phyloP scores from a whole-genome alignment of 345 rosid genomes.

The Murraya paniculata region DNA sequence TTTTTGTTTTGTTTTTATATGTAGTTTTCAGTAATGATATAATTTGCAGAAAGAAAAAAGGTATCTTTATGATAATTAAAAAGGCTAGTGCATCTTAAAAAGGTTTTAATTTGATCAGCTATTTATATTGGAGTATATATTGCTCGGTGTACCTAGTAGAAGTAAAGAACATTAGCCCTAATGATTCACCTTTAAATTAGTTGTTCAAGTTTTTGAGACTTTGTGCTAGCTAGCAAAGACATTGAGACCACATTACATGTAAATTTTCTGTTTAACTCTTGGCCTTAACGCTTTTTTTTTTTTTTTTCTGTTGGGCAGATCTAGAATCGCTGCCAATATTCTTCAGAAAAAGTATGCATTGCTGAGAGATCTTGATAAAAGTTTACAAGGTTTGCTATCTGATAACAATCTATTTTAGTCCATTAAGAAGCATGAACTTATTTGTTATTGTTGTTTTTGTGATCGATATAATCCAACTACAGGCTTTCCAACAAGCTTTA shows the following conservation, averaged over 20 bases:
- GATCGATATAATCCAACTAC: not conserved
- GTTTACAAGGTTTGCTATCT: conserved; percentile 65
- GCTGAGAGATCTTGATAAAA: conserved; percentile 79
- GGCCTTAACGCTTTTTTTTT: not conserved
- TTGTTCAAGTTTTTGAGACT: not conserved
- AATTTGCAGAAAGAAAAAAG: not conserved
- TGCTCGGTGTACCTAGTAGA: no score
- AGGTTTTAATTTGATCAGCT: not conserved
- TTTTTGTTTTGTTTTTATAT: not conserved
- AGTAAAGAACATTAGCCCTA: not conserved
- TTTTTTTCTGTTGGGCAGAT: conserved; percentile 47
- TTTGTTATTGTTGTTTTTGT: not conserved
- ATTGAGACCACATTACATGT: not conserved
- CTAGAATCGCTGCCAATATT: conserved; percentile 67
- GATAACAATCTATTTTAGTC: no score
- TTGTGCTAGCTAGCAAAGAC: not conserved
- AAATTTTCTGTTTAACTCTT: not conserved
- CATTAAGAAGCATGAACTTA: not conserved
- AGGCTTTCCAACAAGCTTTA: not conserved
- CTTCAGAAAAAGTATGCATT: conserved; percentile 85
- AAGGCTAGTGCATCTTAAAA: not conserved
- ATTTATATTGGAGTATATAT: not conserved
- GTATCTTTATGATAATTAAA: not conserved
- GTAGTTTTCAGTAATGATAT: no score
- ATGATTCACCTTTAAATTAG: not conserved